Evolutionary conservation across 768 basidiomycete species (phyloP), one percentile per base, ranked within the genome.

Genomic region (Chiua virens): DNA sequence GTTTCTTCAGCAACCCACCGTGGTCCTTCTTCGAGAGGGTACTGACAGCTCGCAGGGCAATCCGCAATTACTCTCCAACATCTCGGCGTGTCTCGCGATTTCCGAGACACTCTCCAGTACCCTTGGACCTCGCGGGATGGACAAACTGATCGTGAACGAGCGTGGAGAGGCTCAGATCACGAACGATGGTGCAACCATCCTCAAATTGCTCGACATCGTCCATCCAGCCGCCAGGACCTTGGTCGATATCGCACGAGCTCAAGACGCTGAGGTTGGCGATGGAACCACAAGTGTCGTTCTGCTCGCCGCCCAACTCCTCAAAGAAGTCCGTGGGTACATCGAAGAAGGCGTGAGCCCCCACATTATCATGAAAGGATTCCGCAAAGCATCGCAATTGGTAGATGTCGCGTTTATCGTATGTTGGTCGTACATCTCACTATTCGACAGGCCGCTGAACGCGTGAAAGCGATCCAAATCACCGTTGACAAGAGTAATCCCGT

Each of bases 81-180:
- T 98, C 67, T 86, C 92, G 4, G 95, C 96, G 69, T 98, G 96
- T 75, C 83, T 95, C 50, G 93, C 95, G 17, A 87, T 99, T 59
- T 74, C 95, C 42, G 84, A 92, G 66, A 98, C 92, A 3, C 82
- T 99, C 47, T 80, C 97, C 20, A 93, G 83, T 49, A 98, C 97
- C 28, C 83, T 99, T n/a, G 97, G 97, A 14, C 97, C 97, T 8
- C 79, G 97, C 53, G 97, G 97, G 56, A 98, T 99, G 97, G 97
- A 99, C 71, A 98, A 98, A 69, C 78, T 98, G 40, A 97, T 97
- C 59, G 96, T 98, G 3, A 87, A 87, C 54, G 87, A 91, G 52
- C 83, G 94, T 50, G 96, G 97, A 44, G 89, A 95, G 54, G 93
- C 97, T 9, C 96, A 97, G 75, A 99, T 99, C 66, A 98, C 97